These are phyloP conservation scores for Hordeum pubiflorum DNA, from an alignment of 202 grass and related monocot species.

Conservation along the genomic window DNA sequence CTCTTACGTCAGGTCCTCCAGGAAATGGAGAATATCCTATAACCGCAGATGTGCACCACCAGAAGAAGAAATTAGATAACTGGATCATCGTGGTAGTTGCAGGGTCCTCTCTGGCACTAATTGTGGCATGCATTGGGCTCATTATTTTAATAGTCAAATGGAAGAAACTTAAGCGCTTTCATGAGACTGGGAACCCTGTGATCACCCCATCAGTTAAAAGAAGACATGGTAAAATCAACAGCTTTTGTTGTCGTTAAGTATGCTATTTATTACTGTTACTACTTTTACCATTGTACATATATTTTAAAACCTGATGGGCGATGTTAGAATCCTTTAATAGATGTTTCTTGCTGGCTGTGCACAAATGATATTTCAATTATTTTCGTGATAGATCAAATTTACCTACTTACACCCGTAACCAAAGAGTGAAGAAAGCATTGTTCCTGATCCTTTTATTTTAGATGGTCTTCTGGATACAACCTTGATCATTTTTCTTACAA, in stretches of 20 bases:
- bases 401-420: not conserved
- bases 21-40: slow-evolving; percentile 55
- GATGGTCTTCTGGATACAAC: not conserved
- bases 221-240: slow-evolving; percentile 40
- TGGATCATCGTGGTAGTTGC: slow-evolving; percentile 59
- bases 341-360: not conserved
- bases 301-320: not conserved
- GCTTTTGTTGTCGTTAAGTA: not conserved
- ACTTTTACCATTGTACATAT: not conserved
- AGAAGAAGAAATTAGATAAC: slow-evolving; percentile 60
- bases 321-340: not conserved
- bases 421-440: not conserved
- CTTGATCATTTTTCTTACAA: not conserved
- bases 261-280: not conserved
- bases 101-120: slow-evolving; percentile 56
- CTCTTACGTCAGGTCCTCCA: slow-evolving; percentile 27
- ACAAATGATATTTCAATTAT: not conserved
- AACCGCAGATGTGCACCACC: slow-evolving; percentile 40
- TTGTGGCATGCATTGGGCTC: slow-evolving; percentile 45
- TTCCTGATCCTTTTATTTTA: not conserved
- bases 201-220: slow-evolving; percentile 36
- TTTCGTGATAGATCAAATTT: not conserved
- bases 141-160: slow-evolving; percentile 51
- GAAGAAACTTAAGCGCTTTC: slow-evolving; percentile 35
- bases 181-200: slow-evolving; percentile 42